Evolutionary conservation across 352 stramenopile genomes (phyloP).

Genomic region (Pythium myriotylum): DNA sequence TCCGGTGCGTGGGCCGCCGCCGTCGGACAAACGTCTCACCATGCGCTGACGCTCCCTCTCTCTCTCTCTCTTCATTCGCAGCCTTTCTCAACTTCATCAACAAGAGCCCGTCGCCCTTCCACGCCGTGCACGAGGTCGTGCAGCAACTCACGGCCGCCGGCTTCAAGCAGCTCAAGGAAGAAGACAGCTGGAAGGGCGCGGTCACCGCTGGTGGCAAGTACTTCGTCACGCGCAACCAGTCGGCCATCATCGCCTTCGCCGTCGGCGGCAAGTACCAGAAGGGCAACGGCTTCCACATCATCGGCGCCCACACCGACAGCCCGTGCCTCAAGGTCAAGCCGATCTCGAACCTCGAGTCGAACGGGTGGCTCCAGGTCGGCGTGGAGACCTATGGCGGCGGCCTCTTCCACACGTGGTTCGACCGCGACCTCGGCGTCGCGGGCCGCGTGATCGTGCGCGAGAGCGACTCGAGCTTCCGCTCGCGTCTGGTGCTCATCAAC

Average conservation of each 20-base stretch:
- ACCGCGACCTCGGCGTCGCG: constrained; percentile 94
- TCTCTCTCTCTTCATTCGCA: constrained; percentile 15
- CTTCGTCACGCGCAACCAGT: constrained; percentile 97
- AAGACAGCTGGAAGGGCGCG: constrained; percentile 63
- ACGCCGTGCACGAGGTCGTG: constrained; percentile 90
- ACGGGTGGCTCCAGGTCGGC: constrained; percentile 83
- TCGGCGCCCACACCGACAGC: constrained; percentile 97
- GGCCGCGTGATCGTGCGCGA: constrained; percentile 92
- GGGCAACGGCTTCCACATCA: constrained; percentile 95
- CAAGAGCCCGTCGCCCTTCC: constrained; percentile 93
- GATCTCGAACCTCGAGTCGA: constrained; percentile 87
- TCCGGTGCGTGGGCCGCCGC: constrained; percentile 19
- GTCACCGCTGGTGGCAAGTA: constrained; percentile 93
- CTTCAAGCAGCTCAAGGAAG: constrained; percentile 92
- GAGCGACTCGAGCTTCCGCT: constrained; percentile 65
- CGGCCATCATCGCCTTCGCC: constrained; percentile 92
- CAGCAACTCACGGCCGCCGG: constrained; percentile 82
- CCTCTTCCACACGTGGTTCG: constrained; percentile 99
- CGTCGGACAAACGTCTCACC: too few species aligned
- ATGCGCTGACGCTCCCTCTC: background rate
- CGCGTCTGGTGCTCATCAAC: constrained; percentile 92
- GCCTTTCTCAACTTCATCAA: constrained; percentile 94
- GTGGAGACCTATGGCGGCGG: constrained; percentile 90
- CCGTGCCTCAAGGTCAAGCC: constrained; percentile 97
- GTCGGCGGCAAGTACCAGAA: constrained; percentile 92